Base-by-base conservation (phyloP, 441 rosid genomes). In the Kokia cookei region DNA sequence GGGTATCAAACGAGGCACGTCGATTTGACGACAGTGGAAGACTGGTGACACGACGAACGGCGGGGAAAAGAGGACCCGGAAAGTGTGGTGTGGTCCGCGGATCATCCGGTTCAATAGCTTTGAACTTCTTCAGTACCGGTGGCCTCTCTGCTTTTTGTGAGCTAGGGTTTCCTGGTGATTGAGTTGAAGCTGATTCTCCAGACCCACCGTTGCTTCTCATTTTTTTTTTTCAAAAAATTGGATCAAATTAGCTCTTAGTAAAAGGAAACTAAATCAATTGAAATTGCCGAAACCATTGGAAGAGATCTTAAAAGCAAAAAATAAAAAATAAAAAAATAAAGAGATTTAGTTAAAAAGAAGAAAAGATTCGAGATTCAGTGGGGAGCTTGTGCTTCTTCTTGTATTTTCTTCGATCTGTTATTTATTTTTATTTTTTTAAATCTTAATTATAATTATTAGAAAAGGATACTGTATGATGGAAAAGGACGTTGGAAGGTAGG, bases 21-120 rank as follows among this genome's bases (percentile, higher is more conserved):
- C 86, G 89, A 82, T 87, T 82, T 37, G 78, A 57, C 24, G 83
- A 17, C 40, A 84, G 66, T 14, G 85, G 74, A 64, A 78, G 27
- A 22, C 82, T 50, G 42, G 83, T 67, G 26, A 69, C 53, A 42
- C 88, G 83, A 69, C 90, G 90, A 55, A 85, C 86, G 48, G 91
- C 77, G 19, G 91, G 88, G 81, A 87, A 83, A 40, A 82, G 86
- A 1, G 92, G 91, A 55, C 92, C 86, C 1, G 86, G 86, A 43
- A 88, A 91, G 88, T 84, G 84, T 14, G 84, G 83, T 15, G 85
- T 78, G 57, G 82, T 64, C 59, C 77, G 79, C 22, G 84, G 79
- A 35, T 77, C 81, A 15, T 81, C 82, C 14, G 87, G 10, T 22
- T 64, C 73, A 26, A 82, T 53, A 2, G 91, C 83, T 45, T 86